phyloP scores from a whole-genome alignment of 805 yeast genomes.

The Candida berthetii region DNA sequence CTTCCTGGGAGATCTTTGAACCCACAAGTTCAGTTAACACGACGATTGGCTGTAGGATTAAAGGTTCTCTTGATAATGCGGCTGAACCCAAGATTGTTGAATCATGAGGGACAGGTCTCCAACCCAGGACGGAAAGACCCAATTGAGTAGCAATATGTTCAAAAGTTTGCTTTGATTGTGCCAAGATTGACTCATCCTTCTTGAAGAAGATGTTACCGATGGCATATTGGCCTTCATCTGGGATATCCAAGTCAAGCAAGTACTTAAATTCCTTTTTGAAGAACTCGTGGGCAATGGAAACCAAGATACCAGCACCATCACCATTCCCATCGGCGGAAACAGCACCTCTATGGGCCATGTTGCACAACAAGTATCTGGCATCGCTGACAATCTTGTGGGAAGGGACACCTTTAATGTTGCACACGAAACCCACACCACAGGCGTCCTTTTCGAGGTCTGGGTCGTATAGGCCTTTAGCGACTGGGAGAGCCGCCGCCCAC shows the following conservation, averaged over 20 bases:
- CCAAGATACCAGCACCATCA: conserved; percentile 97
- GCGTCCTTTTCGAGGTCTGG: conserved; percentile 95
- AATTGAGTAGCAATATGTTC: conserved; percentile 72
- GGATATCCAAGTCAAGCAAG: conserved; percentile 60
- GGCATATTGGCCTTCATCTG: conserved; percentile 83
- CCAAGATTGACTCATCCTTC: conserved; percentile 65
- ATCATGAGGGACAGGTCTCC: conserved; percentile 95
- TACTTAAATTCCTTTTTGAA: conserved; percentile 78
- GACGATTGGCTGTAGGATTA: conserved; percentile 87
- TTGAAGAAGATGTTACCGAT: conserved; percentile 93
- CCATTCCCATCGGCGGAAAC: conserved; percentile 97
- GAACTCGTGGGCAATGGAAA: conserved; percentile 87
- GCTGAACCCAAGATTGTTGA: conserved; percentile 94
- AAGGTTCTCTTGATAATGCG: conserved; percentile 88
- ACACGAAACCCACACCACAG: conserved; percentile 97
- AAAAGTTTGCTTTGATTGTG: conserved; percentile 68
- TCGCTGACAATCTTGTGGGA: conserved; percentile 93
- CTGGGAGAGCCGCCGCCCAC: conserved; percentile 90
- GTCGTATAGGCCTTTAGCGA: conserved; percentile 83
- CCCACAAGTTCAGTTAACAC: conserved; percentile 48
- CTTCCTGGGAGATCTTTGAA: conserved; percentile 34
- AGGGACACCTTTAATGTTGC: conserved; percentile 82
- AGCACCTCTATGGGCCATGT: conserved; percentile 99
- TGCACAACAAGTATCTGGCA: conserved; percentile 81
- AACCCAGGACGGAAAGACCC: conserved; percentile 80